These are phyloP conservation scores for Ambrosia trifida DNA, from an alignment of 129 eudicot genomes.

Conservation along the genomic window DNA sequence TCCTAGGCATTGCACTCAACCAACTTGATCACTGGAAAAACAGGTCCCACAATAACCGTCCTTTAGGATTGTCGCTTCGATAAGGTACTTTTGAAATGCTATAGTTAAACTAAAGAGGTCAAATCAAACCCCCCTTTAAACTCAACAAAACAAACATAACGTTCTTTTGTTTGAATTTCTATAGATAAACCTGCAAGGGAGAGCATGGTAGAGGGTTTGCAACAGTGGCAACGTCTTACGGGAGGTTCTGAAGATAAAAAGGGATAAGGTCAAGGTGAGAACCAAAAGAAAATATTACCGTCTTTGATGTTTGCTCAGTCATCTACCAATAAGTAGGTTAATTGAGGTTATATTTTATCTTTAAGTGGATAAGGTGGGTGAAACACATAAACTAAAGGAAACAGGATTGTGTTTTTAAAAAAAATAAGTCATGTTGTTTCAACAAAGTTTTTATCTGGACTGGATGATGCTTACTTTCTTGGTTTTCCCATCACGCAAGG, in stretches of 20 bases:
- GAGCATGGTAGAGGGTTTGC: constrained; percentile 81
- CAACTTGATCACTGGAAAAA: constrained; percentile 49
- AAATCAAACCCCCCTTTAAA: background rate
- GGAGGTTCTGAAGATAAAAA: constrained; percentile 42
- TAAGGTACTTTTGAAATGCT: constrained; percentile 53
- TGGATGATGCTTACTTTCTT: constrained; percentile 87
- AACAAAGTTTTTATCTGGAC: too few species aligned
- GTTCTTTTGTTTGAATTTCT: background rate
- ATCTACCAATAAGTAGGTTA: background rate
- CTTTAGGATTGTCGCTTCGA: constrained; percentile 91
- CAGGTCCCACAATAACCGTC: constrained; percentile 54
- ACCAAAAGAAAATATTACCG: constrained; percentile 9
- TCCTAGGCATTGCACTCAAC: constrained; percentile 67
- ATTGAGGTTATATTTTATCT: too few species aligned
- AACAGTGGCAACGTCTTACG: constrained; percentile 80
- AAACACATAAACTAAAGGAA: background rate
- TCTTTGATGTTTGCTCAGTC: constrained; percentile 3
- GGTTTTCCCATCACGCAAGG: constrained; percentile 80
- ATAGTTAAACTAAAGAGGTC: constrained; percentile 2
- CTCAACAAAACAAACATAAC: constrained; percentile 8
- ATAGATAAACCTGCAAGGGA: constrained; percentile 40
- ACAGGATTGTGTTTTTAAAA: too few species aligned
- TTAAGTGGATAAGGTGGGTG: background rate
- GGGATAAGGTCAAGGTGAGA: constrained; percentile 52
- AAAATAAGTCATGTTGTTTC: too few species aligned